Conservation (phyloP, 371 early-diverging fungal species). For the Mucor plumbeus region DNA sequence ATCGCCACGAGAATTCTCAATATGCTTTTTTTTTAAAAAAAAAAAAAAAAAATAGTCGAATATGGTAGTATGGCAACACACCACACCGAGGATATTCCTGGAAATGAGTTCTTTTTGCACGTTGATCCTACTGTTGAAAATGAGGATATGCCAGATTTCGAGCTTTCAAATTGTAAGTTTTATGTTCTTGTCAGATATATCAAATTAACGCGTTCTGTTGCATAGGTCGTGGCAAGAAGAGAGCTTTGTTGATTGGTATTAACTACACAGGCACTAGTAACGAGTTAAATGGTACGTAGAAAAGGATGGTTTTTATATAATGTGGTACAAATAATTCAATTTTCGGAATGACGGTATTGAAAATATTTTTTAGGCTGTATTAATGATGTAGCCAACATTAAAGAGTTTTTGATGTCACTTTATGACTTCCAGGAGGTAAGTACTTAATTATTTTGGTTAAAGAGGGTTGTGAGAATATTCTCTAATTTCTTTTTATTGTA, state of each 20-base stretch:
- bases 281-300: constrained; percentile 63
- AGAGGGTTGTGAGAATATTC: neutral
- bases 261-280: constrained; percentile 80
- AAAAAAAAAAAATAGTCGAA: constrained; percentile 28
- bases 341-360: constrained; percentile 1
- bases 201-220: neutral
- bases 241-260: constrained; percentile 91
- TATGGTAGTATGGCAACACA: constrained; percentile 29
- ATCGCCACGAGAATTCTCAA: neutral
- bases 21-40: neutral
- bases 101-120: constrained; percentile 36
- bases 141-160: constrained; percentile 38
- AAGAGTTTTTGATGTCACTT: constrained; percentile 65
- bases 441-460: neutral
- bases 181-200: neutral
- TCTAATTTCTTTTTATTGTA: constrained; percentile 19
- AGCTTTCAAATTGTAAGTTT: constrained; percentile 73
- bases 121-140: constrained; percentile 40
- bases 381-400: constrained; percentile 90
- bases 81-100: constrained; percentile 18
- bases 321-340: neutral
- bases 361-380: constrained; percentile 70
- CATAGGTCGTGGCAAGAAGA: constrained; percentile 67
- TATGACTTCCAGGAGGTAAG: constrained; percentile 69
- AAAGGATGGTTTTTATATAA: too few species aligned